Evolutionary conservation across 768 basidiomycete genomes (phyloP).

Genomic region (Kockovaella imperatae): DNA sequence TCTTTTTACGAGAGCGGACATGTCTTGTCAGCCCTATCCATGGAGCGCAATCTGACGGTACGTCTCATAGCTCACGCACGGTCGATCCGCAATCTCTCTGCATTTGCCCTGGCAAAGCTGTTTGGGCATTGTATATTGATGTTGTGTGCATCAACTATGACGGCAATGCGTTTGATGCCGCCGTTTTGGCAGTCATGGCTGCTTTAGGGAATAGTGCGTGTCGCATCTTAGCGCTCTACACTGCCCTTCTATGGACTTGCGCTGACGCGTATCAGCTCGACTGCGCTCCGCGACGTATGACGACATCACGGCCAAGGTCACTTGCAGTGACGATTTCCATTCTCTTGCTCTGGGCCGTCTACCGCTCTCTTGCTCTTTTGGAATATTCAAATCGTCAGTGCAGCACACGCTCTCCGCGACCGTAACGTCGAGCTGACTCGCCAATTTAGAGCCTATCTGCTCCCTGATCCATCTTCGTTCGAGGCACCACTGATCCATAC

Average conservation of each 20-base stretch:
- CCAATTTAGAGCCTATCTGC: constrained; percentile 52
- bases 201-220: constrained; percentile 74
- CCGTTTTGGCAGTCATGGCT: constrained; percentile 75
- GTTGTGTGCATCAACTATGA: constrained; percentile 95
- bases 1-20: not conserved
- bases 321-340: constrained; percentile 47
- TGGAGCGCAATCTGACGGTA: not conserved
- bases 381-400: constrained; percentile 71
- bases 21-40: not conserved
- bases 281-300: constrained; percentile 66
- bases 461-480: constrained; percentile 72
- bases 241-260: not conserved
- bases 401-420: not conserved
- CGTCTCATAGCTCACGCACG: not conserved
- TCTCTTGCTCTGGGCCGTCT: constrained; percentile 28
- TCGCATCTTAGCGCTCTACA: constrained; percentile 2
- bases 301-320: constrained; percentile 58
- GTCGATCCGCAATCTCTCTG: constrained; percentile 61
- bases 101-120: constrained; percentile 71
- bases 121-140: constrained; percentile 92
- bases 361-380: constrained; percentile 57
- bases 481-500: constrained; percentile 81
- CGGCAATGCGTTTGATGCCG: constrained; percentile 88
- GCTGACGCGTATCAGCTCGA: constrained; percentile 49
- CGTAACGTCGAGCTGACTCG: not conserved